Evolutionary conservation across 768 basidiomycete species (phyloP).

Genomic region (Rhodocollybia butyracea): DNA sequence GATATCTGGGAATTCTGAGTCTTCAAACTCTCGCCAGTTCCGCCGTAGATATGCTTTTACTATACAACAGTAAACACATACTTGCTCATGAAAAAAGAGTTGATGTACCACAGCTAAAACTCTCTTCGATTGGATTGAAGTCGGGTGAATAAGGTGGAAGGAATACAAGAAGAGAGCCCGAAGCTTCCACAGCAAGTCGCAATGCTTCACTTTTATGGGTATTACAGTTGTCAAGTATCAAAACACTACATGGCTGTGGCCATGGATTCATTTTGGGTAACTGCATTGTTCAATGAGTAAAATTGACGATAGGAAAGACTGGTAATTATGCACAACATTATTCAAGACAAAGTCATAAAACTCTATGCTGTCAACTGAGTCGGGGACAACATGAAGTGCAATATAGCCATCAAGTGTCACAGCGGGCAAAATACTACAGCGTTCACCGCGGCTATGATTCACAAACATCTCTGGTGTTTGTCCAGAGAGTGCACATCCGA

Average conservation of each 20-base stretch:
- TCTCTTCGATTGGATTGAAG: conserved; percentile 33
- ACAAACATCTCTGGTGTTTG: conserved; percentile 16
- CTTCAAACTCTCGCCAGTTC: conserved; percentile 5
- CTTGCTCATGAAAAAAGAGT: neutral
- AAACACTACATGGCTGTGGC: conserved; percentile 6
- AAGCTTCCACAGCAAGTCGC: conserved; percentile 18
- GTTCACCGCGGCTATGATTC: conserved; percentile 23
- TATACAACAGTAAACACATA: neutral
- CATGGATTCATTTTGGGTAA: conserved; percentile 23
- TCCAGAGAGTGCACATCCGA: conserved; percentile 24
- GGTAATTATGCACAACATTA: conserved; percentile 26
- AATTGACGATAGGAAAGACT: neutral
- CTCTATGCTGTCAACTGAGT: conserved; percentile 27
- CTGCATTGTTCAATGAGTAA: conserved; percentile 13
- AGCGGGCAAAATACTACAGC: conserved; percentile 31
- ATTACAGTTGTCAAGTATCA: conserved; percentile 10
- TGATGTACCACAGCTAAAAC: conserved; percentile 14
- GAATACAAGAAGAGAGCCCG: conserved; percentile 20
- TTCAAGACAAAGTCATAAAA: conserved; percentile 35
- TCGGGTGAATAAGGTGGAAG: conserved; percentile 33
- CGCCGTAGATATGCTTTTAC: conserved; percentile 12
- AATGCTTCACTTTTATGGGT: conserved; percentile 21
- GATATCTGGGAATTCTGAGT: conserved; percentile 5
- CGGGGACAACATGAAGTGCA: conserved; percentile 25
- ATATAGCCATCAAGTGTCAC: conserved; percentile 32